phyloP scores from a whole-genome alignment of 371 early-diverging fungal species.

The Mortierella polycephala region DNA sequence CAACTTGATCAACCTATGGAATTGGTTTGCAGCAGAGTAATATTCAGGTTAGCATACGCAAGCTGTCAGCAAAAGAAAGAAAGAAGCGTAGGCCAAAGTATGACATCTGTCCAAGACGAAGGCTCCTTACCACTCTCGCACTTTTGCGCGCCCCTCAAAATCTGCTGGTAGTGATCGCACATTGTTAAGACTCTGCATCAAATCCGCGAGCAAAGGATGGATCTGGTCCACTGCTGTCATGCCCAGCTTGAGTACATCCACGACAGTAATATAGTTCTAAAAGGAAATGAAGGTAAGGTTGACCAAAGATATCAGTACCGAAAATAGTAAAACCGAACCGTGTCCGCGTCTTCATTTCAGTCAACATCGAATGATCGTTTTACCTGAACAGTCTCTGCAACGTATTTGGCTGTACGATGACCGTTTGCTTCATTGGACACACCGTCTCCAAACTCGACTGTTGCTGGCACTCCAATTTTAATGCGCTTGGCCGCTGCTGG shows the following conservation, averaged over 20 bases:
- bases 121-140: slow-evolving; percentile 79
- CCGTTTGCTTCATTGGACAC: slow-evolving; percentile 50
- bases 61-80: slow-evolving; percentile 2
- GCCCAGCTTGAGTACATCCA: slow-evolving; percentile 91
- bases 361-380: background rate
- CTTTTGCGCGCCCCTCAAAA: slow-evolving; percentile 83
- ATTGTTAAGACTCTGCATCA: slow-evolving; percentile 90
- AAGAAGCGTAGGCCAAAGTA: background rate
- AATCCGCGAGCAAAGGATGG: slow-evolving; percentile 90
- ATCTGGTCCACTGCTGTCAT: slow-evolving; percentile 91
- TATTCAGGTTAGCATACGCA: background rate
- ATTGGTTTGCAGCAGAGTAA: background rate
- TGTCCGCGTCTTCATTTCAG: background rate
- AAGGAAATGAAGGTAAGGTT: background rate
- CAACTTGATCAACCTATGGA: slow-evolving; percentile 81
- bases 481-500: slow-evolving; percentile 85
- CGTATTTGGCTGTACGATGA: slow-evolving; percentile 75
- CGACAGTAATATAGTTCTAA: slow-evolving; percentile 89
- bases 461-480: slow-evolving; percentile 90
- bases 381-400: slow-evolving; percentile 89
- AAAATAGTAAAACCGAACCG: background rate
- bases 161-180: slow-evolving; percentile 82
- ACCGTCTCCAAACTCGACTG: slow-evolving; percentile 85
- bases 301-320: background rate
- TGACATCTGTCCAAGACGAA: background rate